Percentiles rank a stretch among this genome's conserved stretches.
Conservation (phyloP, 345 rosid genomes). For the Combretum micranthum region DNA sequence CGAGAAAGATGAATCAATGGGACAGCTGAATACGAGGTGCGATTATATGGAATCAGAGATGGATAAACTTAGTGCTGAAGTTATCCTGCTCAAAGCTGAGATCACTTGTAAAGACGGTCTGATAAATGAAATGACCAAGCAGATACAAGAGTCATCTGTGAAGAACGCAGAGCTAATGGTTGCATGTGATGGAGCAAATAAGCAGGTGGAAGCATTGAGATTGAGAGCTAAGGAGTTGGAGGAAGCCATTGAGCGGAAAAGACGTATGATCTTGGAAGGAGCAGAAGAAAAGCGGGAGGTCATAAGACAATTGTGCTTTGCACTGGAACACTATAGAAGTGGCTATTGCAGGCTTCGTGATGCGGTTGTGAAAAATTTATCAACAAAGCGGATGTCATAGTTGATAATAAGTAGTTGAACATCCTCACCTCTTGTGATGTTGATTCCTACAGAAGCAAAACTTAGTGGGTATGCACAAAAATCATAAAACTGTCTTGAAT, state of each 20-base stretch:
- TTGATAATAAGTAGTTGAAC: no score
- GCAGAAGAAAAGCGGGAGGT: conserved; percentile 41
- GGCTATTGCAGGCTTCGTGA: no score
- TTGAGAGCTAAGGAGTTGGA: conserved; percentile 31
- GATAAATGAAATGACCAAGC: conserved; percentile 38
- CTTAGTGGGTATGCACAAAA: no score
- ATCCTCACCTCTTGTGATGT: no score
- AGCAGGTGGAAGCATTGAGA: conserved; percentile 25
- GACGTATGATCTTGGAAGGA: conserved; percentile 30
- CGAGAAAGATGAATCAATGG: conserved; percentile 25
- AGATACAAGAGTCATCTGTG: conserved; percentile 34
- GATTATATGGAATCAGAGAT: conserved; percentile 27
- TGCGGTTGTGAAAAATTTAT: no score
- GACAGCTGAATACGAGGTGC: conserved; percentile 23
- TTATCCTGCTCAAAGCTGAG: conserved; percentile 26
- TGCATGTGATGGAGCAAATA: conserved; percentile 19
- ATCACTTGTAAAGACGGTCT: conserved; percentile 25
- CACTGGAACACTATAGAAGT: no score
- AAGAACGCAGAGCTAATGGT: conserved; percentile 39
- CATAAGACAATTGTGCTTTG: no score
- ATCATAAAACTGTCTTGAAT: no score
- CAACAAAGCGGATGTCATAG: no score
- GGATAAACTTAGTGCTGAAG: conserved; percentile 25
- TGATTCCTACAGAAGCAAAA: no score
- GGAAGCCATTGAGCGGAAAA: conserved; percentile 44